A percentile compares a stretch with the other conserved stretches of the same genome.
phyloP scores from a whole-genome alignment of 2,329 filamentous ascomycete genomes.

The Mycocentrospora acerina region DNA sequence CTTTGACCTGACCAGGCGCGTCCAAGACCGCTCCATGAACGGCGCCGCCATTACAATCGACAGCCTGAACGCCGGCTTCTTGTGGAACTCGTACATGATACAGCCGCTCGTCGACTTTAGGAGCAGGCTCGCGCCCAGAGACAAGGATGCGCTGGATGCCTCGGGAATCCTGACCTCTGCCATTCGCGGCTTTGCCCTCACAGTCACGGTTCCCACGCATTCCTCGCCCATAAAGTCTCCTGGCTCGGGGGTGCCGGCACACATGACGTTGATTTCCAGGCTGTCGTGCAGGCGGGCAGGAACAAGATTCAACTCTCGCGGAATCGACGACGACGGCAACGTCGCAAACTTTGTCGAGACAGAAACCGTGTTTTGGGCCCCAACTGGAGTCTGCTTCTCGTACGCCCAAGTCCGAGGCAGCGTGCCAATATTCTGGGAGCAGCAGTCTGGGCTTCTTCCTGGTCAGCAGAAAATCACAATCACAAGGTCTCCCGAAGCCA shows the following conservation, averaged over 20 bases:
- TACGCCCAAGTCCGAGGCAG: slow-evolving; percentile 92
- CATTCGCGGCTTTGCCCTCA: slow-evolving; percentile 88
- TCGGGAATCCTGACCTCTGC: slow-evolving; percentile 90
- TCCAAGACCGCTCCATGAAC: slow-evolving; percentile 85
- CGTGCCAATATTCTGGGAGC: slow-evolving; percentile 97
- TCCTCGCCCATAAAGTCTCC: slow-evolving; percentile 68
- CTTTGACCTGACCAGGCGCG: slow-evolving; percentile 90
- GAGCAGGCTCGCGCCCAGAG: slow-evolving; percentile 71
- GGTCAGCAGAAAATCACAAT: slow-evolving; percentile 93
- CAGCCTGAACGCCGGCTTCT: slow-evolving; percentile 85
- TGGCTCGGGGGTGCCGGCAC: slow-evolving; percentile 73
- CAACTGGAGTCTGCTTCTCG: slow-evolving; percentile 77
- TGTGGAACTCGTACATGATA: slow-evolving; percentile 99
- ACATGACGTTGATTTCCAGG: slow-evolving; percentile 85
- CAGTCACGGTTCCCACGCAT: slow-evolving; percentile 78
- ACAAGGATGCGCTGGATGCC: slow-evolving; percentile 77
- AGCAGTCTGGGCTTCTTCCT: slow-evolving; percentile 81
- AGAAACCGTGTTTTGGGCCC: slow-evolving; percentile 88
- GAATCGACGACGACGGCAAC: slow-evolving; percentile 95
- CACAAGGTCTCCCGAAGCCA: slow-evolving; percentile 84
- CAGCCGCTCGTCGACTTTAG: slow-evolving; percentile 87
- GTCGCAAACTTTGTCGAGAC: slow-evolving; percentile 99
- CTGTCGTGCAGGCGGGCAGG: slow-evolving; percentile 89
- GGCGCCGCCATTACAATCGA: slow-evolving; percentile 83
- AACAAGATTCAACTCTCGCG: slow-evolving; percentile 94